A percentile compares a stretch with the other conserved stretches of the same genome.
These are phyloP conservation scores for Tympanopsis confertula DNA, from an alignment of 2,329 filamentous ascomycete genomes.

Conservation along the genomic window DNA sequence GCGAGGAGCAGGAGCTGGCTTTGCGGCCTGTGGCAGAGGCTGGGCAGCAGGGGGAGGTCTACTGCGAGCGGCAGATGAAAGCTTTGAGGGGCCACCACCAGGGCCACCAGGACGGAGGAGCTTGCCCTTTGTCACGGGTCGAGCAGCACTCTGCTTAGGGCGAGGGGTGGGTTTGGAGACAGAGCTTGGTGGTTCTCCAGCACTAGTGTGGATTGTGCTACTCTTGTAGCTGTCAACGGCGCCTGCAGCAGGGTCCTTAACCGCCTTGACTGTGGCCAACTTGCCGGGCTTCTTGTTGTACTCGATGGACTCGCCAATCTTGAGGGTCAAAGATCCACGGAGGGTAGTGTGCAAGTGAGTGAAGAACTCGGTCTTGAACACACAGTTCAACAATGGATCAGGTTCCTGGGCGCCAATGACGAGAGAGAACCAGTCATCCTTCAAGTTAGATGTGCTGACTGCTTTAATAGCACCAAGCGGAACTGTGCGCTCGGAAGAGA, in stretches of 20 bases:
- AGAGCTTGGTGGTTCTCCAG: conserved; percentile 73
- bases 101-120: conserved; percentile 86
- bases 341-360: conserved; percentile 76
- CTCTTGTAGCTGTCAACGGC: conserved; percentile 83
- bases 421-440: conserved; percentile 95
- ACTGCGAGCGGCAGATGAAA: conserved; percentile 23
- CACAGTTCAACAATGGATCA: conserved; percentile 83
- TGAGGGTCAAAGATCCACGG: conserved; percentile 69
- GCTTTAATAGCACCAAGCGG: conserved; percentile 82
- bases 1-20: not conserved
- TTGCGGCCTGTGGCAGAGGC: conserved; percentile 1
- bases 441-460: conserved; percentile 66
- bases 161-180: conserved; percentile 76
- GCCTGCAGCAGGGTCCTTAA: conserved; percentile 70
- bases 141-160: conserved; percentile 72
- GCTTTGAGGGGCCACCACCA: conserved; percentile 65
- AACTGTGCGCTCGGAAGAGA: conserved; percentile 70
- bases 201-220: conserved; percentile 73
- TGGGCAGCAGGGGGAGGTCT: conserved; percentile 19
- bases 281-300: conserved; percentile 98
- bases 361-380: conserved; percentile 95
- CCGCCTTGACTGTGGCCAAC: conserved; percentile 72
- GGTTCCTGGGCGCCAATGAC: conserved; percentile 85
- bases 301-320: conserved; percentile 72
- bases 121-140: conserved; percentile 87